phyloP scores from a whole-genome alignment of 371 early-diverging fungal genomes.

The Vittaforma corneae region DNA sequence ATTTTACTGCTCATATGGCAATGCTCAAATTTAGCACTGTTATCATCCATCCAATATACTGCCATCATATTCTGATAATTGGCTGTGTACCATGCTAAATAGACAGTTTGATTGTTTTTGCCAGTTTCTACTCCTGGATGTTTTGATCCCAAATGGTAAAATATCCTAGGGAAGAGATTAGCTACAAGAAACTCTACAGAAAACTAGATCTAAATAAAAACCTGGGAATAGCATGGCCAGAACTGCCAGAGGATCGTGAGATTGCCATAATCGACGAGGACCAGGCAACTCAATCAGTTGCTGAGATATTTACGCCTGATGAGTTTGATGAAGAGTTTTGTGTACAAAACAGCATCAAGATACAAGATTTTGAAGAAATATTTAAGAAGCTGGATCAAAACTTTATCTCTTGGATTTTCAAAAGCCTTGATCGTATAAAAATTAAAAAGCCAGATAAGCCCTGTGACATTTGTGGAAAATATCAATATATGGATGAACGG shows the following conservation, averaged over 20 bases:
- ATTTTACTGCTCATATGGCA: neutral
- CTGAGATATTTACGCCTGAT: neutral
- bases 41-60: neutral
- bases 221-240: constrained; percentile 7
- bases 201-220: constrained; percentile 18
- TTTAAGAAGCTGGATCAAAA: neutral
- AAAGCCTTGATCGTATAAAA: neutral
- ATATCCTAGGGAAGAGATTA: constrained; percentile 23
- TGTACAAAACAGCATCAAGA: neutral
- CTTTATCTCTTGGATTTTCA: neutral
- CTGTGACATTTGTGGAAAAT: constrained; percentile 55
- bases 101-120: neutral
- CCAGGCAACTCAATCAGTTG: neutral
- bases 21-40: neutral
- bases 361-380: neutral
- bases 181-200: constrained; percentile 21
- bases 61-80: neutral
- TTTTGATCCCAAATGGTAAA: constrained; percentile 4
- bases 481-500: constrained; percentile 26
- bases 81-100: neutral
- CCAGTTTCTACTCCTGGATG: neutral
- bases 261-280: neutral
- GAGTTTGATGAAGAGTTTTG: constrained; percentile 21
- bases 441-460: neutral
- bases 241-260: neutral